These are phyloP conservation scores for Suillus clintonianus DNA, from an alignment of 768 basidiomycete genomes.

Conservation along the genomic window DNA sequence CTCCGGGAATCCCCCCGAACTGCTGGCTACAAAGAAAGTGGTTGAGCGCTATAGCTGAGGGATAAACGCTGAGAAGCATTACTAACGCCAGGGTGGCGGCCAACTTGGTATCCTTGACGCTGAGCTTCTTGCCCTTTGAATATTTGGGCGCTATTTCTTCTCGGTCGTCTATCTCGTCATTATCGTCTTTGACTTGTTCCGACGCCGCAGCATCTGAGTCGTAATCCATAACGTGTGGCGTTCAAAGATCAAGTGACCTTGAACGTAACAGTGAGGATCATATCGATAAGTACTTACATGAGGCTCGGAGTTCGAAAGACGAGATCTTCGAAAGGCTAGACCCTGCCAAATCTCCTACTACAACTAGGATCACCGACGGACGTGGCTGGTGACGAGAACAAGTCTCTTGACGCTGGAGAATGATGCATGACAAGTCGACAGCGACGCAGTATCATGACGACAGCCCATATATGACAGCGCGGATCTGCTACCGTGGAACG, in stretches of 20 bases:
- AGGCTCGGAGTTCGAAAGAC: not conserved
- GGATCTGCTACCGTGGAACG: not conserved
- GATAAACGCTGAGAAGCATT: not conserved
- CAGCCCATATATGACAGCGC: not conserved
- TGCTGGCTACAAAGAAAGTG: constrained; percentile 12
- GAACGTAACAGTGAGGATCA: not conserved
- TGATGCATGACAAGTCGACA: not conserved
- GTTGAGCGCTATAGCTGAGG: not conserved
- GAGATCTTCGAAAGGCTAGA: not conserved
- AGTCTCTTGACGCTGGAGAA: not conserved
- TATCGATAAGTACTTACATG: not conserved
- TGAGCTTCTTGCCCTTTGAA: not conserved
- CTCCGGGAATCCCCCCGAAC: constrained; percentile 26
- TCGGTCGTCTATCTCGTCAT: not conserved
- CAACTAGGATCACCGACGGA: not conserved
- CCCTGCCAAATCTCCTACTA: not conserved
- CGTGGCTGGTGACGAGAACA: not conserved
- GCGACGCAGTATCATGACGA: not conserved
- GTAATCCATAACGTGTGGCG: not conserved
- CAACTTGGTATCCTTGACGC: not conserved
- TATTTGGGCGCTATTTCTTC: not conserved
- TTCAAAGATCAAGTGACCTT: not conserved
- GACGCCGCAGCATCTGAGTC: too few species aligned
- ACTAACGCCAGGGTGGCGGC: not conserved
- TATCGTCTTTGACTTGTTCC: not conserved